These are phyloP conservation scores for Lachnellula willkommii DNA, from an alignment of 2,329 filamentous ascomycete genomes.

Conservation along the genomic window DNA sequence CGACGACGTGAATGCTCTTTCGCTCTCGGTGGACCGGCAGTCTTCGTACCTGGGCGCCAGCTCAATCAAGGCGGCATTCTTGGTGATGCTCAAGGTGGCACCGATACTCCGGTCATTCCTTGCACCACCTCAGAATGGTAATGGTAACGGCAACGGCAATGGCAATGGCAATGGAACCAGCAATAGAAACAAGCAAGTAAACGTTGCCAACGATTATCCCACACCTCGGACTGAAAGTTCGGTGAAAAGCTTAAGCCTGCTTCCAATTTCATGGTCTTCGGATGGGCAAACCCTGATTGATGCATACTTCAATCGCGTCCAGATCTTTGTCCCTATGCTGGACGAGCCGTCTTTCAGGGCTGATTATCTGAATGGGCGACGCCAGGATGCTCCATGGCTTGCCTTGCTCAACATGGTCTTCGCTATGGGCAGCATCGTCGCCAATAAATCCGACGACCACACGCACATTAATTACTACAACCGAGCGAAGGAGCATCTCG, in stretches of 20 bases:
- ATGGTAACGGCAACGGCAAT: background rate
- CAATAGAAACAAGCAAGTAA: conserved; percentile 16
- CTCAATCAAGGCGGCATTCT: conserved; percentile 67
- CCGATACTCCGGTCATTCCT: conserved; percentile 45
- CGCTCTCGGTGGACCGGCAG: conserved; percentile 51
- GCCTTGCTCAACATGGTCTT: conserved; percentile 72
- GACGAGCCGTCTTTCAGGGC: conserved; percentile 67
- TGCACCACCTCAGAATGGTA: conserved; percentile 24
- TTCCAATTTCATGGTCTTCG: conserved; percentile 49
- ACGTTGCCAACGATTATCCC: conserved; percentile 22
- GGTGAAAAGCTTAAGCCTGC: conserved; percentile 31
- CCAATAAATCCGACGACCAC: conserved; percentile 55
- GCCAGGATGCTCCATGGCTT: conserved; percentile 65
- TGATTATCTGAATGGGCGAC: conserved; percentile 56
- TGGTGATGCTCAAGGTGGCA: conserved; percentile 57
- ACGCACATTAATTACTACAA: conserved; percentile 67
- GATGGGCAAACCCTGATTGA: conserved; percentile 66
- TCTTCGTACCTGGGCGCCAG: conserved; percentile 68
- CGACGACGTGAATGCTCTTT: conserved; percentile 67
- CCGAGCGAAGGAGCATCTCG: conserved; percentile 60
- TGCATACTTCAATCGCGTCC: conserved; percentile 70
- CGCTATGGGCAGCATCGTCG: conserved; percentile 67
- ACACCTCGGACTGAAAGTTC: conserved; percentile 31
- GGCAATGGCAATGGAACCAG: too few species aligned
- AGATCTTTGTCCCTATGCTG: conserved; percentile 67